Evolutionary conservation across 192 early-diverging fungal species (phyloP).

Genomic region (Rhizophagus prolifer): DNA sequence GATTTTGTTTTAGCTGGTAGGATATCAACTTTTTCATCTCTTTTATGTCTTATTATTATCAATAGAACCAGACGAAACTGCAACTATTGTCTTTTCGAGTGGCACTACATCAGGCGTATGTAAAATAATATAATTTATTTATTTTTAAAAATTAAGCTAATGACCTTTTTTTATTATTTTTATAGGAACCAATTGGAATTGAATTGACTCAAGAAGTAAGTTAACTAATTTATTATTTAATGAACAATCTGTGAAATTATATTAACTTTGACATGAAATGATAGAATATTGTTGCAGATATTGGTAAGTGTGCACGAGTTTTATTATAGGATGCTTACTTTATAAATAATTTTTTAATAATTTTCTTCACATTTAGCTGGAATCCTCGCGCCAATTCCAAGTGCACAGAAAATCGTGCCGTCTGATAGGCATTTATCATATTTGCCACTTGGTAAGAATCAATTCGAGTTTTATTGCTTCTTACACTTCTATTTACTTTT

Average conservation of each 20-base stretch:
- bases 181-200: slow-evolving; percentile 20
- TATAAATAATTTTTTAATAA: not conserved
- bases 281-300: slow-evolving; percentile 38
- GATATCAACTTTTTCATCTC: not conserved
- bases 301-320: slow-evolving; percentile 23
- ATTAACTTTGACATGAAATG: not conserved
- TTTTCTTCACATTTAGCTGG: slow-evolving; percentile 33
- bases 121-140: not conserved
- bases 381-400: slow-evolving; percentile 34
- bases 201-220: slow-evolving; percentile 41
- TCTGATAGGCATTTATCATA: slow-evolving; percentile 38
- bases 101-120: slow-evolving; percentile 60
- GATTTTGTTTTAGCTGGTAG: slow-evolving; percentile 19
- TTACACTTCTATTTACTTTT: not conserved
- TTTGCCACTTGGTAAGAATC: slow-evolving; percentile 41
- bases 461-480: not conserved
- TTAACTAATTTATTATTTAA: not conserved
- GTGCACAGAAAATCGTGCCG: slow-evolving; percentile 32
- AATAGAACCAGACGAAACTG: slow-evolving; percentile 59
- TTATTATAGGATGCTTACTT: not conserved
- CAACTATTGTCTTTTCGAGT: slow-evolving; percentile 77
- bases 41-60: not conserved
- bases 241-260: not conserved
- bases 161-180: not conserved
- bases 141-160: not conserved